Evolutionary conservation across 768 basidiomycete species (phyloP).

Genomic region (Guyanaporus albipodus): DNA sequence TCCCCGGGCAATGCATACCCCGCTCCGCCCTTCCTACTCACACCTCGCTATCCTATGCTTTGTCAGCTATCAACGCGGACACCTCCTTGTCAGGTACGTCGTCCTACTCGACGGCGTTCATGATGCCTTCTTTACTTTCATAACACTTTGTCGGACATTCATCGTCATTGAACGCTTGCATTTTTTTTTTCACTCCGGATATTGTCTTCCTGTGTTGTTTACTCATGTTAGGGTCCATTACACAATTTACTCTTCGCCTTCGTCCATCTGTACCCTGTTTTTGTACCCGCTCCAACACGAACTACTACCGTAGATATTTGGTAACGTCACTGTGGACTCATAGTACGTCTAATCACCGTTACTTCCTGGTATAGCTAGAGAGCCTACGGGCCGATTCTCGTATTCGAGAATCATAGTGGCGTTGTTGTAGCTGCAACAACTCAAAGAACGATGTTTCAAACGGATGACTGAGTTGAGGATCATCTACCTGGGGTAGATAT

Average conservation of each 20-base stretch:
- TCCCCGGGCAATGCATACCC: slow-evolving; percentile 35
- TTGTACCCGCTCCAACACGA: slow-evolving; percentile 21
- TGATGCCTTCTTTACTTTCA: slow-evolving; percentile 34
- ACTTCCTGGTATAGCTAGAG: slow-evolving; percentile 41
- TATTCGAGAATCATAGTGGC: slow-evolving; percentile 66
- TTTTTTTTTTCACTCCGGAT: slow-evolving; percentile 23
- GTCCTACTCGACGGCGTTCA: slow-evolving; percentile 28
- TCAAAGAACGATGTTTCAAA: slow-evolving; percentile 90
- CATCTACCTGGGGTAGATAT: slow-evolving; percentile 82
- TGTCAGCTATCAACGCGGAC: slow-evolving; percentile 36
- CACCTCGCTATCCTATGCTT: slow-evolving; percentile 41
- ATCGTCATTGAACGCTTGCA: slow-evolving; percentile 22
- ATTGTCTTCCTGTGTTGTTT: slow-evolving; percentile 27
- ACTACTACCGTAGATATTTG: slow-evolving; percentile 35
- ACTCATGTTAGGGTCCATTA: slow-evolving; percentile 5
- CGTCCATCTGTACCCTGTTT: slow-evolving; percentile 14
- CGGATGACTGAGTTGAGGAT: slow-evolving; percentile 78
- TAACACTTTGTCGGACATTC: slow-evolving; percentile 23
- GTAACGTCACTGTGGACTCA: slow-evolving; percentile 26
- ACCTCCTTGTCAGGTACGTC: slow-evolving; percentile 19
- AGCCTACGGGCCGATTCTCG: slow-evolving; percentile 62
- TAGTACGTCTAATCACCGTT: slow-evolving; percentile 28
- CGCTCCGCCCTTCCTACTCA: slow-evolving; percentile 30
- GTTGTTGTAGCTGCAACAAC: slow-evolving; percentile 55
- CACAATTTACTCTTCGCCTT: slow-evolving; percentile 17